Evolutionary conservation across 2,329 filamentous ascomycete species (phyloP).

Genomic region (Colletotrichum camelliae): DNA sequence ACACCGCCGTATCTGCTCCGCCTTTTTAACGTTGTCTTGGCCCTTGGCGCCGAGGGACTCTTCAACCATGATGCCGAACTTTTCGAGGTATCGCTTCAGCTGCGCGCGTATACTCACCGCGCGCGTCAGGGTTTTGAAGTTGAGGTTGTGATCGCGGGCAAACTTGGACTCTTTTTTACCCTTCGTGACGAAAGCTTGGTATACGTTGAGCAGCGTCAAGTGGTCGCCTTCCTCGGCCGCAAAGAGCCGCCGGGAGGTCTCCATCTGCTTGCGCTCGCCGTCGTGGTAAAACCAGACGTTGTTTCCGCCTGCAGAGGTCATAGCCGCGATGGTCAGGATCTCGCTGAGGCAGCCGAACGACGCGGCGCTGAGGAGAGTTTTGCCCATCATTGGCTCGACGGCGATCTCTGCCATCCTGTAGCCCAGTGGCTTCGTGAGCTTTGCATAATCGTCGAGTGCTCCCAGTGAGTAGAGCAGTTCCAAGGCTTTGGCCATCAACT

Average conservation of each 20-base stretch:
- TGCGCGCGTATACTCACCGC: slow-evolving; percentile 89
- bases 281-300: slow-evolving; percentile 84
- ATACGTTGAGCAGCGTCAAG: slow-evolving; percentile 91
- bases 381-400: slow-evolving; percentile 95
- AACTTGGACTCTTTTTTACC: slow-evolving; percentile 85
- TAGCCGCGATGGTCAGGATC: slow-evolving; percentile 89
- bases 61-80: slow-evolving; percentile 76
- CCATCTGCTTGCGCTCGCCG: slow-evolving; percentile 75
- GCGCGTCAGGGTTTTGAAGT: slow-evolving; percentile 82
- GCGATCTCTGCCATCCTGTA: slow-evolving; percentile 91
- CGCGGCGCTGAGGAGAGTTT: slow-evolving; percentile 78
- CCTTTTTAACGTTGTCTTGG: slow-evolving; percentile 42
- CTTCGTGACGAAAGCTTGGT: slow-evolving; percentile 82
- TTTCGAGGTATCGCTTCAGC: slow-evolving; percentile 84
- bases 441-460: slow-evolving; percentile 87
- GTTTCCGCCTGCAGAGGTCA: slow-evolving; percentile 85
- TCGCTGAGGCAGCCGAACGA: slow-evolving; percentile 82
- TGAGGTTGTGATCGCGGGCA: slow-evolving; percentile 85
- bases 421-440: slow-evolving; percentile 88
- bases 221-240: slow-evolving; percentile 95
- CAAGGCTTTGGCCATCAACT: slow-evolving; percentile 83
- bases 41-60: slow-evolving; percentile 54
- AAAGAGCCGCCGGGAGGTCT: slow-evolving; percentile 79
- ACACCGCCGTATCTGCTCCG: slow-evolving; percentile 82
- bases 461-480: slow-evolving; percentile 88